A percentile compares a stretch with the other conserved stretches of the same genome.
Evolutionary conservation across 192 early-diverging fungal genomes (phyloP).

Genomic region (Kickxella alabastrina): DNA sequence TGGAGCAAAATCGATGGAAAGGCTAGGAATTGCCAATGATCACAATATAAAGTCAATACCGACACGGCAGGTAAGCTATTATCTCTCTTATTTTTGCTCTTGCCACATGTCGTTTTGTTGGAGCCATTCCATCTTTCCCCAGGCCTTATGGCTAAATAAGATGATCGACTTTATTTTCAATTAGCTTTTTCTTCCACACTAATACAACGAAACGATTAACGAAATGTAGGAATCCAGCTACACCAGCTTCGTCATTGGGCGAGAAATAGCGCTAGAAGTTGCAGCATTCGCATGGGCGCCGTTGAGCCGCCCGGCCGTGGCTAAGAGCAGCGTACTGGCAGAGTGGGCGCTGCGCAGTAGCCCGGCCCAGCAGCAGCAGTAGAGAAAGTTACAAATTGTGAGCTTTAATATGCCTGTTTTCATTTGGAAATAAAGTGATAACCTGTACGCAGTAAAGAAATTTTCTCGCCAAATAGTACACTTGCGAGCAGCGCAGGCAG

Average conservation of each 20-base stretch:
- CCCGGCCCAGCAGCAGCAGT: too few relatives aligned
- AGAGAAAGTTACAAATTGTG: too few relatives aligned
- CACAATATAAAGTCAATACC: background rate
- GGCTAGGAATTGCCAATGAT: too few relatives aligned
- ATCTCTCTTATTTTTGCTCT: too few relatives aligned
- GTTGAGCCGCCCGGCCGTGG: slow-evolving; percentile 8
- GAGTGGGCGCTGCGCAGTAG: slow-evolving; percentile 15
- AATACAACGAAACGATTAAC: background rate
- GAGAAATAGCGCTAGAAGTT: slow-evolving; percentile 39
- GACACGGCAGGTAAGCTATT: background rate
- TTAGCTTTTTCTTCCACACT: background rate
- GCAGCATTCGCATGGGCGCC: slow-evolving; percentile 39
- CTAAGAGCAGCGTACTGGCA: slow-evolving; percentile 19
- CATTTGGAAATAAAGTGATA: too few relatives aligned
- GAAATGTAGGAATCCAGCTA: background rate
- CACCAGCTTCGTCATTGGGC: slow-evolving; percentile 3
- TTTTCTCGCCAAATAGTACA: too few relatives aligned
- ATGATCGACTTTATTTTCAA: background rate
- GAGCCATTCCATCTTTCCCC: too few relatives aligned
- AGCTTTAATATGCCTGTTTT: too few relatives aligned
- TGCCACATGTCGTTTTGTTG: too few relatives aligned
- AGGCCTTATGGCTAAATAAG: too few relatives aligned
- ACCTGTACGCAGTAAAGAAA: too few relatives aligned
- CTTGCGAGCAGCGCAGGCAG: too few relatives aligned
- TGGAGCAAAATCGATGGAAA: background rate